These are phyloP conservation scores for Rhododendron vialii DNA, from an alignment of 148 eudicot genomes.

Conservation along the genomic window DNA sequence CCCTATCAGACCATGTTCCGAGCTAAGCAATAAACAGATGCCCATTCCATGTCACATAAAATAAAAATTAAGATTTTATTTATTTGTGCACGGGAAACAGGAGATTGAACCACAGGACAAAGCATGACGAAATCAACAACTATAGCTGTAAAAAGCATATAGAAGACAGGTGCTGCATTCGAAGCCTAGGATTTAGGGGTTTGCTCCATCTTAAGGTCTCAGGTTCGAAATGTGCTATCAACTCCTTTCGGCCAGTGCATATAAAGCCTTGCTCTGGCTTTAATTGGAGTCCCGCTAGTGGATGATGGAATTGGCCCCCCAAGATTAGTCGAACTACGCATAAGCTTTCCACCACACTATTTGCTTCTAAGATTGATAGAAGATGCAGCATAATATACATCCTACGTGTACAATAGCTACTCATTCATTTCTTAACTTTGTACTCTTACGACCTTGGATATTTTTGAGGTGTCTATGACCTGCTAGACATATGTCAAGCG, in stretches of 20 bases:
- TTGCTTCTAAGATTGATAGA: background rate
- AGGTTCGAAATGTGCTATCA: no score
- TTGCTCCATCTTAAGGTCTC: no score
- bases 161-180: background rate
- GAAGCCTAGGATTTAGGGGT: no score
- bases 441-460: background rate
- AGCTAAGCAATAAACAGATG: background rate
- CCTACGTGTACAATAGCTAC: background rate
- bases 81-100: no score
- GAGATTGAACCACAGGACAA: background rate
- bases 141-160: background rate
- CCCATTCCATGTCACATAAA: conserved; percentile 1
- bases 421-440: background rate
- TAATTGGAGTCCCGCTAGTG: no score
- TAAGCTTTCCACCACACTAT: background rate
- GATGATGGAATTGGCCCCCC: no score
- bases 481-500: background rate
- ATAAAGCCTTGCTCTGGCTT: no score
- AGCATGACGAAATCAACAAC: background rate
- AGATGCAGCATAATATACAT: background rate
- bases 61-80: background rate
- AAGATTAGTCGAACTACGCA: no score
- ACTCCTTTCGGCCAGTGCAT: no score
- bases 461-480: background rate
- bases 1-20: background rate